A percentile compares a stretch with the other conserved stretches of the same genome.
phyloP scores from a whole-genome alignment of 352 stramenopile genomes.

The Phytopythium aichiense region DNA sequence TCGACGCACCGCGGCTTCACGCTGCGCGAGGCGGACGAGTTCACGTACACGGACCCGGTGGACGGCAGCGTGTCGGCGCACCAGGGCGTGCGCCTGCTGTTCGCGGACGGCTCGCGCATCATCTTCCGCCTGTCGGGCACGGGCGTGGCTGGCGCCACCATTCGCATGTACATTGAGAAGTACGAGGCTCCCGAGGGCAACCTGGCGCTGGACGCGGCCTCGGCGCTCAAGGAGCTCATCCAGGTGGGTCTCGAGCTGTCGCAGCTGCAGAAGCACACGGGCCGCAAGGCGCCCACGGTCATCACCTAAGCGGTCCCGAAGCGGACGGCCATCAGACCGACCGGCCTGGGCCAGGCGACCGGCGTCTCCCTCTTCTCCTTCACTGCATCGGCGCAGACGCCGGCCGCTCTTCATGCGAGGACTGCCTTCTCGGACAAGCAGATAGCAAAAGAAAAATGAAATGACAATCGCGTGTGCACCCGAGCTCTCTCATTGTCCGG shows the following conservation, averaged over 20 bases:
- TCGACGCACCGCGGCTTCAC: slow-evolving; percentile 77
- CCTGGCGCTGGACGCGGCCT: slow-evolving; percentile 71
- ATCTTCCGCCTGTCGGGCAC: slow-evolving; percentile 98
- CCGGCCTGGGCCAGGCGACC: too few species aligned
- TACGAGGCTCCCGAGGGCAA: slow-evolving; percentile 91
- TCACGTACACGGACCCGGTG: slow-evolving; percentile 98
- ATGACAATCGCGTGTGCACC: neutral
- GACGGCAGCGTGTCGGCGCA: slow-evolving; percentile 95
- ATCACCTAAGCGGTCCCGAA: slow-evolving; percentile 90
- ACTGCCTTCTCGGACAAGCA: neutral
- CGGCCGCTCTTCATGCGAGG: neutral
- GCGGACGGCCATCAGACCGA: too few species aligned
- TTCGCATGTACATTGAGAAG: slow-evolving; percentile 99
- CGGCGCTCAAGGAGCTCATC: slow-evolving; percentile 87
- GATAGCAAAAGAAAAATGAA: neutral
- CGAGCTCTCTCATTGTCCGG: neutral
- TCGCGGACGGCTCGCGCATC: slow-evolving; percentile 92
- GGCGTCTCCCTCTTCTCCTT: neutral
- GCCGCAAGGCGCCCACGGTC: slow-evolving; percentile 93
- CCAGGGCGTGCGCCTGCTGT: slow-evolving; percentile 97
- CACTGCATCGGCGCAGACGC: neutral
- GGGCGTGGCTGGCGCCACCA: slow-evolving; percentile 94
- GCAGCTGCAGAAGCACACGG: slow-evolving; percentile 91
- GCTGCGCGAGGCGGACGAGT: slow-evolving; percentile 93
- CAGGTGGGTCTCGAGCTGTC: slow-evolving; percentile 91